Evolutionary conservation across 2,329 filamentous ascomycete genomes (phyloP), one percentile per base, ranked within the genome.

Genomic region (Neofusicoccum kwambonambiense): DNA sequence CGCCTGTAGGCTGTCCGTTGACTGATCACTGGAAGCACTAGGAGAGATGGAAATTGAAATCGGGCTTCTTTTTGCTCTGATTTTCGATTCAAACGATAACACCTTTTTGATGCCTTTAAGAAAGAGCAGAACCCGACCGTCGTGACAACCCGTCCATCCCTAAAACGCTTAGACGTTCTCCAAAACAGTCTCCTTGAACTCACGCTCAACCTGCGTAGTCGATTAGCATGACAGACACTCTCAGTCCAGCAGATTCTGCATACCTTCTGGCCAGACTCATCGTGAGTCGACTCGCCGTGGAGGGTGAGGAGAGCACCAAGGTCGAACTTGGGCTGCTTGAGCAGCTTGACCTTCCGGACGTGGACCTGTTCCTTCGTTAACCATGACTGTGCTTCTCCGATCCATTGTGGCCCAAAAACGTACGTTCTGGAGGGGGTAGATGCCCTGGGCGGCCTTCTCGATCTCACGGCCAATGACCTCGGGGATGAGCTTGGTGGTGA

Each of bases 391-490:
- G 47, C 15, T 64, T 57, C 35, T 51, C 15, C 11, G 13, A 17
- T 63, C 54, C n/a, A 49, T 62, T 22, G 19, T 31, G n/a, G 13
- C 49, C 11, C 42, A 27, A 64, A 31, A 67, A 80, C 81, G 70
- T 85, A 97, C 95, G 84, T 98, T 97, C 87, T 98, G 95, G 79
- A 99, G 91, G 74, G 95, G 95, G 86, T 99, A 99, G 85, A 99
- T 99, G 83, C 95, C 94, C 86, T 97, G 93, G 73, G 93, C 97
- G 70, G 93, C 89, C 90, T 99, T 99, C 90, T 99, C 95, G 74
- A 99, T 99, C 87, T 98, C 95, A 79, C 95, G 93, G 76, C 95
- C 95, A 81, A 99, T 98, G 74, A 98, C 95, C 87, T 99, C 95
- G 71, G 95, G 95, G 79, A 99, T 98, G 77, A 99, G 89, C 90